Evolutionary conservation across 2,329 filamentous ascomycete species (phyloP), one percentile per base, ranked within the genome.

Genomic region (Colletotrichum somersetense): DNA sequence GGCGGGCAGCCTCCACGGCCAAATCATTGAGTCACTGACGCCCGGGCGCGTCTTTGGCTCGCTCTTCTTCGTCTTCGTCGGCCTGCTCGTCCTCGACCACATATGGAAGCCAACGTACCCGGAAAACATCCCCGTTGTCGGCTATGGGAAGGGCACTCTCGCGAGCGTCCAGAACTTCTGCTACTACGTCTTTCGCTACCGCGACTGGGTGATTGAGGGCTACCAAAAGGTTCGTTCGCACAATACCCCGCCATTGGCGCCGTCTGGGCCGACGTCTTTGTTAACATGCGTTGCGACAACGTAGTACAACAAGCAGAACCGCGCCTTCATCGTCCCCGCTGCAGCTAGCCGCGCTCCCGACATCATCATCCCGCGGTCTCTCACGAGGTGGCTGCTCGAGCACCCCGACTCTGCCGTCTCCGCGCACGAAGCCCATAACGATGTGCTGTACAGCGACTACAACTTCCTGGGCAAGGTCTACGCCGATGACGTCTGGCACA

Each of bases 321-420:
- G 79, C 56, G 78, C 84, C 0, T 86, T 86, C 62, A 78, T 85
- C 18, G 79, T 83, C 0, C 84, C 84, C 1, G 79, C 83, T 0
- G 79, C 83, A 5, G 79, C 84, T 1, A 81, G 81, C 10, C 80
- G 82, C 2, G 79, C 83, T 1, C 78, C 82, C 30, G 84, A 86
- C 56, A 81, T 87, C 50, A 81, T 87, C 62, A 77, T 87, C 5
- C 85, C 85, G 2, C 79, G 78, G 4, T 81, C 80, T 0, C 83
- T 85, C 75, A 81, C 84, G 11, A 75, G 78, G 11, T 87, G 85
- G 85, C 80, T 86, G 76, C 80, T 86, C 70, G 83, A 85, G 53
- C 81, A 84, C 74, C 84, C 85, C n/a, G 85, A 86, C 67, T 75
- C 77, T 38, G 74, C 83, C 2, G 77, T 86, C 38, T 85, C 83